Evolutionary conservation across 305 asterid species (phyloP).

Genomic region (Fraxinus paxiana): DNA sequence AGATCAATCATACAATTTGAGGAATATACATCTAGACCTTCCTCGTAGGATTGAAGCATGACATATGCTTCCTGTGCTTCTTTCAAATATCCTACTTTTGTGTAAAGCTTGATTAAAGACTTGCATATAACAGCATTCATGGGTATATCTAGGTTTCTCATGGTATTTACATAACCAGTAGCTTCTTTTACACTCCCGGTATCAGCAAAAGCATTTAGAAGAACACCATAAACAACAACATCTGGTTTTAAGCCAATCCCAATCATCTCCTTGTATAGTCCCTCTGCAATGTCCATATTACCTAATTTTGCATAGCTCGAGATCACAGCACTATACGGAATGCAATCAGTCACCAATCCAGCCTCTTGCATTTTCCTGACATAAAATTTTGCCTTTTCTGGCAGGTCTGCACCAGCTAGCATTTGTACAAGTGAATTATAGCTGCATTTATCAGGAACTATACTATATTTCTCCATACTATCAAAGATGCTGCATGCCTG

Average conservation of each 20-base stretch:
- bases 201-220: slow-evolving; percentile 80
- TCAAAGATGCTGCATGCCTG: slow-evolving; percentile 73
- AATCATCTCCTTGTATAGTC: slow-evolving; percentile 62
- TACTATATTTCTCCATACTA: slow-evolving; percentile 51
- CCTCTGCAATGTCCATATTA: slow-evolving; percentile 49
- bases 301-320: slow-evolving; percentile 71
- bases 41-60: slow-evolving; percentile 43
- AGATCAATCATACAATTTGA: slow-evolving; percentile 93
- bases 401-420: slow-evolving; percentile 71
- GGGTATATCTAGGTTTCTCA: slow-evolving; percentile 49
- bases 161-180: slow-evolving; percentile 35
- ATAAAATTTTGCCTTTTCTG: slow-evolving; percentile 55
- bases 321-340: slow-evolving; percentile 72
- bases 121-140: slow-evolving; percentile 58
- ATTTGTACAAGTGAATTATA: slow-evolving; percentile 74
- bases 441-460: slow-evolving; percentile 74
- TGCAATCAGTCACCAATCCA: slow-evolving; percentile 62
- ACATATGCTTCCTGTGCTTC: slow-evolving; percentile 66
- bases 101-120: slow-evolving; percentile 77
- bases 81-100: slow-evolving; percentile 71
- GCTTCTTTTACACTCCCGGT: slow-evolving; percentile 64
- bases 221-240: slow-evolving; percentile 64
- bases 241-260: slow-evolving; percentile 56
- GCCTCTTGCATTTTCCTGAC: slow-evolving; percentile 66
- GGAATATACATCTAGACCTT: slow-evolving; percentile 58